Percentiles rank a stretch among this genome's conserved stretches.
These are phyloP conservation scores for Hsuehochloa calcarea DNA, from an alignment of 176 grass and related monocot species.

Conservation along the genomic window DNA sequence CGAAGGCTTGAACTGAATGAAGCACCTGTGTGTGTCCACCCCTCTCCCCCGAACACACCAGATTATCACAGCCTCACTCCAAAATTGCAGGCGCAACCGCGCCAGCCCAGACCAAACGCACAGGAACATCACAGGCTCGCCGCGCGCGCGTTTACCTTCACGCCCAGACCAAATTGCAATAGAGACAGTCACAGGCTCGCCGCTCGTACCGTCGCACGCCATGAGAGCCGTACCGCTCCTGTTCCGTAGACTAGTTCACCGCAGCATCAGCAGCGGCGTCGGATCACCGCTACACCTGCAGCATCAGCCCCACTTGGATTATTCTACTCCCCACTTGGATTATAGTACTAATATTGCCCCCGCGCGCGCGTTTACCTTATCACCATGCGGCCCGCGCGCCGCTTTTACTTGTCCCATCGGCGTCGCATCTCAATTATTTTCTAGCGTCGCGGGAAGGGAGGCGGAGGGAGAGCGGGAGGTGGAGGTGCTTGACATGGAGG, in stretches of 20 bases:
- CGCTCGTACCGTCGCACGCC: background rate
- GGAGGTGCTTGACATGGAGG: slow-evolving; percentile 40
- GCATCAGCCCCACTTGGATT: background rate
- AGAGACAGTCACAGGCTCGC: background rate
- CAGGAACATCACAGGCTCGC: too few relatives aligned
- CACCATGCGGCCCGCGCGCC: background rate
- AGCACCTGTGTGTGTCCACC: too few relatives aligned
- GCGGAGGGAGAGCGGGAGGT: background rate
- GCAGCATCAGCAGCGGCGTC: background rate
- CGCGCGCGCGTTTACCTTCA: too few relatives aligned
- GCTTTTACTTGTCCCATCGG: background rate
- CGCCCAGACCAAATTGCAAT: too few relatives aligned
- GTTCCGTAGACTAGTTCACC: slow-evolving; percentile 8
- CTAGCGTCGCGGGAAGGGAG: background rate
- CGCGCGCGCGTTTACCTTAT: background rate
- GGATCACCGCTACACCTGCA: background rate
- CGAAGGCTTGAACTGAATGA: too few relatives aligned
- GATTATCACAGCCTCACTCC: too few relatives aligned
- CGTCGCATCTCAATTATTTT: background rate
- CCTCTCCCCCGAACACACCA: too few relatives aligned
- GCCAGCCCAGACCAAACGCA: too few relatives aligned
- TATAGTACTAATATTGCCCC: slow-evolving; percentile 2
- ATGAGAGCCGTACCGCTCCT: slow-evolving; percentile 12
- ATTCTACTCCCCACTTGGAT: slow-evolving; percentile 1
- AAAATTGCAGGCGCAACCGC: too few relatives aligned